Percentiles rank a stretch among this genome's conserved stretches.
These are phyloP conservation scores for Amylostereum areolatum DNA, from an alignment of 1,284 basidiomycete genomes.

Conservation along the genomic window DNA sequence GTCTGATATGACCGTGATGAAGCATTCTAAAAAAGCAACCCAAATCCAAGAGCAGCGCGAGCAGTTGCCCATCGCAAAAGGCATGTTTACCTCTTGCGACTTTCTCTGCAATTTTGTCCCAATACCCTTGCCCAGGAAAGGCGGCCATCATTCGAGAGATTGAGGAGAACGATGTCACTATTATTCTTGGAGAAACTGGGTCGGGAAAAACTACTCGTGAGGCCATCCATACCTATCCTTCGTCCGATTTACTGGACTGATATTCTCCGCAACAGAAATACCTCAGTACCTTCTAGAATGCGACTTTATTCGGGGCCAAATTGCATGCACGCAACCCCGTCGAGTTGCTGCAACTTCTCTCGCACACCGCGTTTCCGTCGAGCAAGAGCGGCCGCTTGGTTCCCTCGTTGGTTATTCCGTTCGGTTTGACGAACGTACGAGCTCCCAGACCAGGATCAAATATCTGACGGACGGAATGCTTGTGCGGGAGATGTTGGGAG, in stretches of 20 bases:
- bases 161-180: slow-evolving; percentile 77
- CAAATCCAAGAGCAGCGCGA: slow-evolving; percentile 41
- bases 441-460: slow-evolving; percentile 76
- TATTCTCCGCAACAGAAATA: slow-evolving; percentile 51
- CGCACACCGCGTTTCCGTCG: slow-evolving; percentile 82
- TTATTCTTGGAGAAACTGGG: slow-evolving; percentile 94
- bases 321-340: slow-evolving; percentile 90
- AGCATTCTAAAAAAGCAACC: background rate
- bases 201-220: slow-evolving; percentile 96
- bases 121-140: slow-evolving; percentile 44
- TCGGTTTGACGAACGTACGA: slow-evolving; percentile 85
- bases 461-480: slow-evolving; percentile 98
- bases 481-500: slow-evolving; percentile 81
- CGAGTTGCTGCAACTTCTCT: slow-evolving; percentile 93
- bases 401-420: slow-evolving; percentile 89
- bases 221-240: slow-evolving; percentile 20
- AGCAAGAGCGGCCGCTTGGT: slow-evolving; percentile 72
- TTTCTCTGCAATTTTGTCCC: background rate
- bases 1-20: no score
- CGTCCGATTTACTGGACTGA: slow-evolving; percentile 2
- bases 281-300: slow-evolving; percentile 86
- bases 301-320: slow-evolving; percentile 48
- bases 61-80: slow-evolving; percentile 75
- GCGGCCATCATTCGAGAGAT: slow-evolving; percentile 74
- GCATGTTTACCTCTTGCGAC: slow-evolving; percentile 29